phyloP scores from a whole-genome alignment of 2,329 filamentous ascomycete species.

The Juglanconis sp. region DNA sequence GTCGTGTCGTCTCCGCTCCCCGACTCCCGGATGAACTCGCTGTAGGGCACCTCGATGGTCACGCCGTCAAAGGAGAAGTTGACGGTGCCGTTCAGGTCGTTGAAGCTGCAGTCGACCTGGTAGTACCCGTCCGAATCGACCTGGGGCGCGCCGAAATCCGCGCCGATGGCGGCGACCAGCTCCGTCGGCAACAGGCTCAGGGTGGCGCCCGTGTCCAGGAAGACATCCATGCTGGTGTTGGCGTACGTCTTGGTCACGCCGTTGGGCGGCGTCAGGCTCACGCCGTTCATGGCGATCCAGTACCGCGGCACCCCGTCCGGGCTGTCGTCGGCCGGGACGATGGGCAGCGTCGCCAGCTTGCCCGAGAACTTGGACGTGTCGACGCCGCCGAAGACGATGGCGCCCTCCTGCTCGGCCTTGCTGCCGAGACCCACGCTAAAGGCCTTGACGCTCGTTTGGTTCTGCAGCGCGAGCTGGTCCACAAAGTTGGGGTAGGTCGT shows the following conservation, averaged over 20 bases:
- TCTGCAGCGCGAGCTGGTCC: constrained; percentile 47
- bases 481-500: constrained; percentile 49
- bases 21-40: constrained; percentile 44
- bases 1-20: constrained; percentile 23
- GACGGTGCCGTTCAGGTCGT: constrained; percentile 38
- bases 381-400: constrained; percentile 65
- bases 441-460: constrained; percentile 56
- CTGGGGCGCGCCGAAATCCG: constrained; percentile 43
- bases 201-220: constrained; percentile 70
- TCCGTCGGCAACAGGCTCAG: constrained; percentile 62
- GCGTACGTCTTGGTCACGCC: constrained; percentile 32
- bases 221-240: constrained; percentile 48
- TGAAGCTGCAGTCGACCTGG: constrained; percentile 42
- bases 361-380: constrained; percentile 64
- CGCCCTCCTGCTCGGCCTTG: constrained; percentile 56
- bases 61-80: constrained; percentile 48
- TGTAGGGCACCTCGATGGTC: constrained; percentile 47
- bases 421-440: constrained; percentile 66
- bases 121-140: constrained; percentile 43
- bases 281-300: constrained; percentile 47
- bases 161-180: constrained; percentile 48
- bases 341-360: constrained; percentile 55
- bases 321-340: constrained; percentile 52
- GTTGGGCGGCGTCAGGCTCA: constrained; percentile 39
- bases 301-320: constrained; percentile 53